Evolutionary conservation across 2,329 filamentous ascomycete genomes (phyloP).

Genomic region (Xylariaceae sp.): DNA sequence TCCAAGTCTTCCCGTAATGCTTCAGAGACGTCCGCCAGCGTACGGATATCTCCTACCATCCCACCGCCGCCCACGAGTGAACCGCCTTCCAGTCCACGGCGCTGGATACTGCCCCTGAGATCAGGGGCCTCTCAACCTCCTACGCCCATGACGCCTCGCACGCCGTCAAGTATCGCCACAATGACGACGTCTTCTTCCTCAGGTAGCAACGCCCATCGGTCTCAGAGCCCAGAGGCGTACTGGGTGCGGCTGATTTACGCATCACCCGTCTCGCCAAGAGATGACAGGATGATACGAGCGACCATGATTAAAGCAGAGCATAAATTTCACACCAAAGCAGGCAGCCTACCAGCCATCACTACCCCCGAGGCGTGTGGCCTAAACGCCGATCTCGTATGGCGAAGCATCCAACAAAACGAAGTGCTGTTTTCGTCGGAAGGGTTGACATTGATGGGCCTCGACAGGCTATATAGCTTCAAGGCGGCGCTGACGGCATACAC

Average conservation of each 20-base stretch:
- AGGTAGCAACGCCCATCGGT: slow-evolving; percentile 9
- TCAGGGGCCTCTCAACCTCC: slow-evolving; percentile 41
- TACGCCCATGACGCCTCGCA: slow-evolving; percentile 45
- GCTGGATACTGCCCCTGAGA: slow-evolving; percentile 30
- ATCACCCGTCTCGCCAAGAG: slow-evolving; percentile 40
- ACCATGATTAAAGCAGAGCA: slow-evolving; percentile 49
- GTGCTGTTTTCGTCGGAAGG: slow-evolving; percentile 55
- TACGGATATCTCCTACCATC: slow-evolving; percentile 21
- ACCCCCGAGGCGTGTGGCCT: slow-evolving; percentile 41
- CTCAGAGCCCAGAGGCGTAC: slow-evolving; percentile 30
- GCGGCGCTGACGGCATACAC: slow-evolving; percentile 53
- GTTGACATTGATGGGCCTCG: slow-evolving; percentile 54
- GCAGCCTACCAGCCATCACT: slow-evolving; percentile 38
- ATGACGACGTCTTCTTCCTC: slow-evolving; percentile 30
- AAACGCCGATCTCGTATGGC: slow-evolving; percentile 47
- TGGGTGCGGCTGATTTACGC: slow-evolving; percentile 49
- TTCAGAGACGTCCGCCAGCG: slow-evolving; percentile 17
- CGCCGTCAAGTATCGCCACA: slow-evolving; percentile 38
- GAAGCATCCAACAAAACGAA: slow-evolving; percentile 55
- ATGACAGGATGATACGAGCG: slow-evolving; percentile 43
- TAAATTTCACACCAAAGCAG: slow-evolving; percentile 36
- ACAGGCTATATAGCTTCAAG: slow-evolving; percentile 61
- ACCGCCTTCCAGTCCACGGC: slow-evolving; percentile 22
- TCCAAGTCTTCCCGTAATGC: slow-evolving; percentile 13
- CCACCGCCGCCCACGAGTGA: slow-evolving; percentile 21